Evolutionary conservation across 352 stramenopile genomes (phyloP).

Genomic region (Pythium sukuiense): DNA sequence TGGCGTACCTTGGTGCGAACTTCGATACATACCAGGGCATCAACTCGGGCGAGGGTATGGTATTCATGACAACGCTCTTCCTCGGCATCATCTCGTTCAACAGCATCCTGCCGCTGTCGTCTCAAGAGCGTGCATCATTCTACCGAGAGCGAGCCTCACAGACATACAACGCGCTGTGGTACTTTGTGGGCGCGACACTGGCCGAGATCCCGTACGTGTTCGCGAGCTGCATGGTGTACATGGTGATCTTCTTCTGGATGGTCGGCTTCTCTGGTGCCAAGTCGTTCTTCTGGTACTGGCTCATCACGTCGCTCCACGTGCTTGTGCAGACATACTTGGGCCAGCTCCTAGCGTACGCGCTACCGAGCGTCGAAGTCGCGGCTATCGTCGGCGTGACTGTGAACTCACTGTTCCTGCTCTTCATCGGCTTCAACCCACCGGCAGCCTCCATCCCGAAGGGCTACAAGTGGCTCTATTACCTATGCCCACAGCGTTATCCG

Average conservation of each 20-base stretch:
- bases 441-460: conserved; percentile 30
- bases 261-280: conserved; percentile 38
- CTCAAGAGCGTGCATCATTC: conserved; percentile 75
- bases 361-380: conserved; percentile 47
- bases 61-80: conserved; percentile 87
- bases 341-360: conserved; percentile 2
- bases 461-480: conserved; percentile 23
- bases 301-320: conserved; percentile 59
- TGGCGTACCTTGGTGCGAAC: conserved; percentile 44
- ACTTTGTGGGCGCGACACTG: conserved; percentile 60
- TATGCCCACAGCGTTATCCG: conserved; percentile 43
- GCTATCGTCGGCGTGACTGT: conserved; percentile 39
- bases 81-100: conserved; percentile 72
- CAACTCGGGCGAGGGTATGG: conserved; percentile 63
- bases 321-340: conserved; percentile 64
- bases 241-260: conserved; percentile 75
- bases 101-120: conserved; percentile 64
- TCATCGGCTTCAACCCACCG: conserved; percentile 47
- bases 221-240: conserved; percentile 58
- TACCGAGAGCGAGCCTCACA: conserved; percentile 79
- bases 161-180: conserved; percentile 76
- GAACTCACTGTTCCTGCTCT: conserved; percentile 54
- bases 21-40: conserved; percentile 51
- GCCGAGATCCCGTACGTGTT: no score
- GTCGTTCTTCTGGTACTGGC: conserved; percentile 56